These are phyloP conservation scores for Rauvolfia tetraphylla DNA, from an alignment of 257 asterid genomes.

Conservation along the genomic window DNA sequence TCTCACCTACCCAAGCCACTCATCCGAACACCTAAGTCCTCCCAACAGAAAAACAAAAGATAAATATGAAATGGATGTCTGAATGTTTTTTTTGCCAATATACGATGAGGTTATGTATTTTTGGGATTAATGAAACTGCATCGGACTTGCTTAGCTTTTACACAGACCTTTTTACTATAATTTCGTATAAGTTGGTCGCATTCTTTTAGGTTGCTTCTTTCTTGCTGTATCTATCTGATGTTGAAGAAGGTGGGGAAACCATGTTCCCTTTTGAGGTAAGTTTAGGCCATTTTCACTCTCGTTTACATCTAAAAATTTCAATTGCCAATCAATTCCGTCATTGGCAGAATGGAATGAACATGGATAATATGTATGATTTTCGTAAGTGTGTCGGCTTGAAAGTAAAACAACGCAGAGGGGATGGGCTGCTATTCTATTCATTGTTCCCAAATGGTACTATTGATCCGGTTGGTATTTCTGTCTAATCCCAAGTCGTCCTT, in stretches of 20 bases:
- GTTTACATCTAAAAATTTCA: neutral
- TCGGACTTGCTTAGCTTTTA: neutral
- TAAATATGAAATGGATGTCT: neutral
- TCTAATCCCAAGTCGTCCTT: neutral
- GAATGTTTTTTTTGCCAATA: neutral
- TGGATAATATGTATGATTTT: slow-evolving; percentile 62
- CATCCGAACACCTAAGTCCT: neutral
- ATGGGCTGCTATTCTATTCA: slow-evolving; percentile 91
- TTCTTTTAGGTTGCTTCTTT: slow-evolving; percentile 77
- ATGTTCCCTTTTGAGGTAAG: slow-evolving; percentile 92
- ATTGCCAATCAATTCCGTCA: slow-evolving; percentile 9
- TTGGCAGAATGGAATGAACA: slow-evolving; percentile 66
- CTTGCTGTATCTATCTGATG: slow-evolving; percentile 84
- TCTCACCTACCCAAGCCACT: neutral
- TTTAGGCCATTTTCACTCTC: neutral
- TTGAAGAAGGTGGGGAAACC: slow-evolving; percentile 98
- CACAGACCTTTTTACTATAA: neutral
- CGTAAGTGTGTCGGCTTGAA: slow-evolving; percentile 68
- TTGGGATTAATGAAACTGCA: neutral
- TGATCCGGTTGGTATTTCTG: slow-evolving; percentile 57
- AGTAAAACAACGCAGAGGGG: slow-evolving; percentile 89
- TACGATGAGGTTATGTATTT: neutral
- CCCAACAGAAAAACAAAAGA: neutral
- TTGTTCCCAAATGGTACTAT: slow-evolving; percentile 78
- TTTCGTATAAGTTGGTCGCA: neutral